Evolutionary conservation across 768 basidiomycete species (phyloP), one percentile per base, ranked within the genome.

Genomic region (Lentinula sp.): DNA sequence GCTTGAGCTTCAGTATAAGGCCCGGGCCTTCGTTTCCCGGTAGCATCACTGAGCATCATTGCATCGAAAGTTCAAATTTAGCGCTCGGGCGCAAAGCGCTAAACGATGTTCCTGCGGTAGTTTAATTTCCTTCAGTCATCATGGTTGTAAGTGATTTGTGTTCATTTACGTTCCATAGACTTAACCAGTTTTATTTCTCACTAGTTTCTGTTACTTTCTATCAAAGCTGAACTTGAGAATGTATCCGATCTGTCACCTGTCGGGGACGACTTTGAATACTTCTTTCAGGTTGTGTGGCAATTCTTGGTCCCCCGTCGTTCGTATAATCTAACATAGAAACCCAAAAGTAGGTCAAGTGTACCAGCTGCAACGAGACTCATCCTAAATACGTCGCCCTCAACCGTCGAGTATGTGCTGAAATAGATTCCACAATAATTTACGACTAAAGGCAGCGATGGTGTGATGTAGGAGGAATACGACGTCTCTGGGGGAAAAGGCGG

Each of bases 211-310:
- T 23, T 54, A n/a, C 59, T 64, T 16, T 62, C 48, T 50, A 88
- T 91, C 71, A 85, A 86, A 73, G 92, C 91, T 10, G 88, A 90
- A 3, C 79, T 94, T 48, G 90, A 93, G 70, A 87, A 89, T 65
- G 85, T 93, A 62, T 88, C 90, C 8, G 76, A 84, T 66, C 74
- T 94, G 33, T 73, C 75, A 54, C 91, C 91, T 35, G 79, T 81
- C n/a, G 72, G 77, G 3, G 79, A 85, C 35, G 81, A 86, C 64
- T 94, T 89, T 65, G 88, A 92, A 61, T 94, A 83, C 70, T 87
- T 88, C 77, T 93, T 94, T 77, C 71, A 87, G 77, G 91, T 90
- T 54, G 50, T 37, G 58, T 61, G 3, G 42, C 20, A 32, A 20
- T 60, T 37, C 46, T 39, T 52, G 6, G 37, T 35, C 13, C 33